A percentile compares a stretch with the other conserved stretches of the same genome.
Evolutionary conservation across 129 eudicot species (phyloP).

Genomic region (Helianthus tuberosus): DNA sequence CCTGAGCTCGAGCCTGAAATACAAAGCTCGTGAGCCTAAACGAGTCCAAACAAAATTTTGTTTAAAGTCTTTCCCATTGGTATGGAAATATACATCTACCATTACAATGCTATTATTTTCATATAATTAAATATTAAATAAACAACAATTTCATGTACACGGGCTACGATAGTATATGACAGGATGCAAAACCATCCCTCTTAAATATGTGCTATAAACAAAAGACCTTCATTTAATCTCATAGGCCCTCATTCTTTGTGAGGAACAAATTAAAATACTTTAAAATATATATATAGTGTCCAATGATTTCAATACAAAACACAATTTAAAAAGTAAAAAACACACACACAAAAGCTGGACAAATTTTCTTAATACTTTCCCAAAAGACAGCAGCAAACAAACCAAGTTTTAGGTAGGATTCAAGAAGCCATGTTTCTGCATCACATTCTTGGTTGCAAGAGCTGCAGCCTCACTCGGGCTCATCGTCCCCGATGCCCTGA

Average conservation of each 20-base stretch:
- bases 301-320: slow-evolving; percentile 19
- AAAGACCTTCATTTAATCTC: not conserved
- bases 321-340: not conserved
- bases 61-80: too few species aligned
- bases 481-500: slow-evolving; percentile 70
- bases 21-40: too few species aligned
- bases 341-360: slow-evolving; percentile 18
- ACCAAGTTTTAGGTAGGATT: slow-evolving; percentile 24
- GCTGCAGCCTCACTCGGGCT: slow-evolving; percentile 90
- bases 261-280: not conserved
- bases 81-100: not conserved
- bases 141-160: not conserved
- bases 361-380: not conserved
- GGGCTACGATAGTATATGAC: slow-evolving; percentile 5
- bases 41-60: too few species aligned
- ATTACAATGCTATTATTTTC: not conserved
- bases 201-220: too few species aligned
- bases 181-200: not conserved
- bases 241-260: slow-evolving; percentile 8
- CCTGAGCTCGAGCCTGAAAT: too few species aligned
- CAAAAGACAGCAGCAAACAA: slow-evolving; percentile 1
- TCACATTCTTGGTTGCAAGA: slow-evolving; percentile 75
- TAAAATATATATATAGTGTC: not conserved
- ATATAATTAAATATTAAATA: not conserved
- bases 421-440: slow-evolving; percentile 63